Base-by-base conservation (phyloP, 495 filamentous ascomycete species). In the Penicillium simplicissimum region DNA sequence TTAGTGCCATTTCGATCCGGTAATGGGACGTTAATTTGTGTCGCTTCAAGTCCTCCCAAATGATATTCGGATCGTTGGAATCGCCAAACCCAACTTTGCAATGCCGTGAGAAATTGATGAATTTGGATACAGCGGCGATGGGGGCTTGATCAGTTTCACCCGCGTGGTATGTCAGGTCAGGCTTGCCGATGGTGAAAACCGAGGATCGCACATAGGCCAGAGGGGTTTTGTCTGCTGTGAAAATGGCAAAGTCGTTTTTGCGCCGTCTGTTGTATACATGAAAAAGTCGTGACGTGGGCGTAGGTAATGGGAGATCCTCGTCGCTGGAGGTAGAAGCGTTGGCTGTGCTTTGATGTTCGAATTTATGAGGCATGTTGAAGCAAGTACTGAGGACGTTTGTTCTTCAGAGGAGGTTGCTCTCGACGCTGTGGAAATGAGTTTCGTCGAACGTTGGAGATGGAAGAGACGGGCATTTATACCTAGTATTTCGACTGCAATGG, bases 101-200 rank as follows among this genome's bases (percentile, higher is more conserved):
- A 28, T 58, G 40, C 25, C 56, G 38, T 7, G 56, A 47, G 42
- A 58, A 58, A 14, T 58, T 48, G 40, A 58, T 58, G 56, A 58
- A 58, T 36, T 58, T 58, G 56, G 42, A 58, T 15, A 49, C 33
- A 5, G 56, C 56, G 21, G 43, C 19, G n/a, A 58, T 35, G 13
- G 56, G 56, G 17, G 43, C 56, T 5, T 58, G 28, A 10, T 58
- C 31, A 14, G 38, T 47, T 48, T 31, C 43, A n/a, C 56, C 56
- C 6, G 31, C 43, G 43, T 58, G 56, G 33, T 47, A 48, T 23
- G 56, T 58, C 33, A 59, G 10, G 45, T 52, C 57, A 38, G 45
- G 57, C 25, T 52, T 52, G 40, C 31, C 56, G 25, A 48, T 58
- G 38, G 37, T 58, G 19, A 34, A 55, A 19, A 31, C 8, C 1